These are phyloP conservation scores for Thecamonas trahens DNA, from an alignment of 78 protist species.

Conservation along the genomic window DNA sequence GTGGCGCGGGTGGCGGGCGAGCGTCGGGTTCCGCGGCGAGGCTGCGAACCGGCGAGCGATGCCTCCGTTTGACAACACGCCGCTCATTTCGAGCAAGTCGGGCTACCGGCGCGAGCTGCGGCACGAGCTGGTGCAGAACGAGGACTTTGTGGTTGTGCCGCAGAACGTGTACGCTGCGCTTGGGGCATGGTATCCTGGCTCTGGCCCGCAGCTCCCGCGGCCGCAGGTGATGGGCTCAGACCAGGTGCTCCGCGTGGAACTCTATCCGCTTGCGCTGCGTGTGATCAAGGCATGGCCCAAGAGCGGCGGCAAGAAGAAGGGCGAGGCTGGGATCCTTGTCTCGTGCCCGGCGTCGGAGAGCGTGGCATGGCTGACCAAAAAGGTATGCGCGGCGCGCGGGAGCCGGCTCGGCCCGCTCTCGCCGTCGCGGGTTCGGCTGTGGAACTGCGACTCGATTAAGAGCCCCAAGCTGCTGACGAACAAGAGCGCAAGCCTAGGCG, in stretches of 20 bases:
- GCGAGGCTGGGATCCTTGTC: not conserved
- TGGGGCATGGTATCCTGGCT: not conserved
- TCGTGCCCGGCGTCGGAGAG: not conserved
- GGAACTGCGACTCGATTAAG: not conserved
- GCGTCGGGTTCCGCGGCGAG: no score
- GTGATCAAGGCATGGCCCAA: not conserved
- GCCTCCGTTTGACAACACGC: not conserved
- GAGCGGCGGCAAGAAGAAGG: not conserved
- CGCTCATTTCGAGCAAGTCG: not conserved
- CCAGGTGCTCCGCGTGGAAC: not conserved
- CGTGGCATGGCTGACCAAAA: not conserved
- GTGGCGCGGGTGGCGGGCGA: no score
- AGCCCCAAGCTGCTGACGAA: not conserved
- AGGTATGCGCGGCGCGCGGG: not conserved
- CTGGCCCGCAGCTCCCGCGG: not conserved
- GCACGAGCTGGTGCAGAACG: not conserved
- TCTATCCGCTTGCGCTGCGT: not conserved
- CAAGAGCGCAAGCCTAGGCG: not conserved
- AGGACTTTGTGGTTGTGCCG: not conserved
- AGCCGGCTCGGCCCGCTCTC: not conserved
- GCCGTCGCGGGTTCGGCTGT: not conserved
- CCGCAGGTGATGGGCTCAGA: not conserved
- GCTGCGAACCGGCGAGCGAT: no score
- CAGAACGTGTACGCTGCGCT: not conserved
- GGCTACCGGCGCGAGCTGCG: not conserved